A percentile compares a stretch with the other conserved stretches of the same genome.
Conservation (phyloP, 148 eudicot species). For the Rhododendron molle region DNA sequence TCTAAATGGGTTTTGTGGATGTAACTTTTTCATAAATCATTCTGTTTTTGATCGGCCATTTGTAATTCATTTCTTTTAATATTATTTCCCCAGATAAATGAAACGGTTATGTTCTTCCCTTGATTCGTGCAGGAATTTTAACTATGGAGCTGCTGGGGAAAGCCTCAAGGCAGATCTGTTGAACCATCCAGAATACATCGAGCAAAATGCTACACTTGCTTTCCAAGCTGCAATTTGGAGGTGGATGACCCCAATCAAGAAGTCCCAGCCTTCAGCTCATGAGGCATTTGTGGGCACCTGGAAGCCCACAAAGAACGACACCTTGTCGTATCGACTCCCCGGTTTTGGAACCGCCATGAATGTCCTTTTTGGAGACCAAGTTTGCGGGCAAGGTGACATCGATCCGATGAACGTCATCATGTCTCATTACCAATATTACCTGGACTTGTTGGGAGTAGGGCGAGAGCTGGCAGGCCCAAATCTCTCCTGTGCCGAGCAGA, state of each 20-base stretch:
- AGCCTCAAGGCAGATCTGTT: conserved; percentile 62
- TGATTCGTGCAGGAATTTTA: conserved; percentile 64
- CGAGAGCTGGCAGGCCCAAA: conserved; percentile 70
- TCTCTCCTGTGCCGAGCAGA: conserved; percentile 79
- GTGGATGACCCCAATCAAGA: conserved; percentile 84
- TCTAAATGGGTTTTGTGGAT: neutral
- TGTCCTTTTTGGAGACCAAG: conserved; percentile 62
- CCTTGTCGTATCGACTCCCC: conserved; percentile 61
- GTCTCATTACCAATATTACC: conserved; percentile 76
- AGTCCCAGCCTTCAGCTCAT: conserved; percentile 84
- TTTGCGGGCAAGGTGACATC: conserved; percentile 76
- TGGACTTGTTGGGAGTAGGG: conserved; percentile 84
- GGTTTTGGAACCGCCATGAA: conserved; percentile 97
- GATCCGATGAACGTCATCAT: conserved; percentile 67
- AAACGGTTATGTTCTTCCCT: neutral
- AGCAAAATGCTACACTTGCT: conserved; percentile 87
- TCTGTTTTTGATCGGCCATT: neutral
- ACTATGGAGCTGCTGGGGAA: conserved; percentile 74
- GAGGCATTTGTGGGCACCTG: conserved; percentile 72
- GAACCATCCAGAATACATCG: conserved; percentile 87
- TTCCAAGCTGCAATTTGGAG: conserved; percentile 82
- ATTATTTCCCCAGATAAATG: neutral
- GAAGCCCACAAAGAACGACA: conserved; percentile 88
- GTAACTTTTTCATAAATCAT: neutral
- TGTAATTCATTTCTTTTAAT: neutral